phyloP scores from a whole-genome alignment of 805 yeast genomes.

The Jamesozyma piceae region DNA sequence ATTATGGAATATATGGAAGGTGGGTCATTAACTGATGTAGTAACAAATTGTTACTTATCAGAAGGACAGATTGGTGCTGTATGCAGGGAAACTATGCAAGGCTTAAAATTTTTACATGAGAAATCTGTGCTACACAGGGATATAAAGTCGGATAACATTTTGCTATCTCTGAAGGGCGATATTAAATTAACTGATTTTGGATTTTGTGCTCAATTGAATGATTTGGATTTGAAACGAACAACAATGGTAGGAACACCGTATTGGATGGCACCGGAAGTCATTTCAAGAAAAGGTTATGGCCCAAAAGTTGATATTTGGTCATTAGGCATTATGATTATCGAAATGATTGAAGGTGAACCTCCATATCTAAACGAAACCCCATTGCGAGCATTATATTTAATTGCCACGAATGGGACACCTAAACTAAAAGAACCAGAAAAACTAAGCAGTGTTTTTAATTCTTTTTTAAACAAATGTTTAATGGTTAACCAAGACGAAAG shows the following conservation, averaged over 20 bases:
- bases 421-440: slow-evolving; percentile 79
- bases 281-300: slow-evolving; percentile 85
- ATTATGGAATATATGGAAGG: slow-evolving; percentile 99
- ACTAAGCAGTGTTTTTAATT: slow-evolving; percentile 54
- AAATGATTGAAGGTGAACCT: slow-evolving; percentile 98
- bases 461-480: slow-evolving; percentile 66
- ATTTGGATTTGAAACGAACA: slow-evolving; percentile 72
- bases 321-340: slow-evolving; percentile 92
- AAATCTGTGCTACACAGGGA: slow-evolving; percentile 92
- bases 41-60: slow-evolving; percentile 74
- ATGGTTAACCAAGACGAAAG: slow-evolving; percentile 75
- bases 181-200: slow-evolving; percentile 92
- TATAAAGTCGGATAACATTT: slow-evolving; percentile 86
- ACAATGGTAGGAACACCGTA: slow-evolving; percentile 99
- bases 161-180: slow-evolving; percentile 72
- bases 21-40: slow-evolving; percentile 90
- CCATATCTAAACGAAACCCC: slow-evolving; percentile 95
- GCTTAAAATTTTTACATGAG: slow-evolving; percentile 76
- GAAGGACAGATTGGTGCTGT: slow-evolving; percentile 95
- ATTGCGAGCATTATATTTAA: slow-evolving; percentile 79
- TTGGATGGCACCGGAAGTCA: slow-evolving; percentile 99
- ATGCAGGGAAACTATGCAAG: slow-evolving; percentile 79
- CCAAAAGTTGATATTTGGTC: slow-evolving; percentile 97
- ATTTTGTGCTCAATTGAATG: slow-evolving; percentile 87
- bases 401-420: slow-evolving; percentile 95